A percentile compares a stretch with the other conserved stretches of the same genome.
Evolutionary conservation across 805 yeast species (phyloP).

Genomic region (Nakazawaea peltata): DNA sequence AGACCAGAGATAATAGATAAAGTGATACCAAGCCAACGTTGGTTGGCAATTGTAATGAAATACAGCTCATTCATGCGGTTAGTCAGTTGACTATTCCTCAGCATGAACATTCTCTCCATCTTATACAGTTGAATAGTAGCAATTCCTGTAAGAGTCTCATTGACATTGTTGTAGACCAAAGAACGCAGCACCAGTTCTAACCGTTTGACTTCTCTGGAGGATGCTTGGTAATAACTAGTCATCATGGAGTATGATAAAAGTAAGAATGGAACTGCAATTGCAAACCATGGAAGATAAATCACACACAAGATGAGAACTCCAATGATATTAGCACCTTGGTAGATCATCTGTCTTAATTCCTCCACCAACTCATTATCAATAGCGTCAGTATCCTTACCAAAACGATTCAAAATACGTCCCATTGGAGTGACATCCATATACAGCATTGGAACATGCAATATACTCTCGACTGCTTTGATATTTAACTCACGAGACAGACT

Average conservation of each 20-base stretch:
- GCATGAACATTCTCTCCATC: slow-evolving; percentile 23
- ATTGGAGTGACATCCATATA: slow-evolving; percentile 81
- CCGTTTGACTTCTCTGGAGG: slow-evolving; percentile 43
- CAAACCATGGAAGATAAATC: slow-evolving; percentile 68
- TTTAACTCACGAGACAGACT: slow-evolving; percentile 49
- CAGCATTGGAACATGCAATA: slow-evolving; percentile 73
- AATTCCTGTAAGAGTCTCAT: slow-evolving; percentile 41
- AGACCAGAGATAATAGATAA: slow-evolving; percentile 39
- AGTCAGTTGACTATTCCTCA: slow-evolving; percentile 27
- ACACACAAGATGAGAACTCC: slow-evolving; percentile 62
- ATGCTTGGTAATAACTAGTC: slow-evolving; percentile 40
- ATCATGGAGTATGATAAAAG: slow-evolving; percentile 30
- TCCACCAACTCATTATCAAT: slow-evolving; percentile 74
- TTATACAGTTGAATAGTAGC: slow-evolving; percentile 37
- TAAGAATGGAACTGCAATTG: slow-evolving; percentile 53
- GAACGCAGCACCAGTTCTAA: slow-evolving; percentile 44
- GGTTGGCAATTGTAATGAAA: slow-evolving; percentile 40
- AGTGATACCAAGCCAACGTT: slow-evolving; percentile 56
- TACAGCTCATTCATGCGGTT: slow-evolving; percentile 38
- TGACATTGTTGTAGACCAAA: slow-evolving; percentile 41
- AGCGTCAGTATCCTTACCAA: slow-evolving; percentile 80
- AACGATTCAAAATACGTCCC: slow-evolving; percentile 78
- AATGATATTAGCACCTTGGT: slow-evolving; percentile 40
- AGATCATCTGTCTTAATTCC: slow-evolving; percentile 52
- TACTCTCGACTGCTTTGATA: slow-evolving; percentile 45